A percentile compares a stretch with the other conserved stretches of the same genome.
phyloP scores from a whole-genome alignment of 352 stramenopile genomes.

The Halophytophthora polymorphica region DNA sequence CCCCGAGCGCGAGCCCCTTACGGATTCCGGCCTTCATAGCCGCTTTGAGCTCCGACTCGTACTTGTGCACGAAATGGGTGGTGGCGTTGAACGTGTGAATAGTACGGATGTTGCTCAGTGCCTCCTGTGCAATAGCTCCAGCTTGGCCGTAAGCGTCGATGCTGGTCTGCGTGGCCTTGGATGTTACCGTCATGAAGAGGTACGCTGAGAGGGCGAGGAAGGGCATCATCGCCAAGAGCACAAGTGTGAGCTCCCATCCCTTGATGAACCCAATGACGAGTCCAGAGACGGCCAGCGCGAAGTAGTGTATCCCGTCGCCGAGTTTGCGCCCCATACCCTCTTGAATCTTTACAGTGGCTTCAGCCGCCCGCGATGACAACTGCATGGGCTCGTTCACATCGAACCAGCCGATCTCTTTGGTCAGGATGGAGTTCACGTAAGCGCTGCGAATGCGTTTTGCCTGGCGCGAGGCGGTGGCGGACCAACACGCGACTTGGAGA shows the following conservation, averaged over 20 bases:
- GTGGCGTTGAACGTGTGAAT: constrained; percentile 57
- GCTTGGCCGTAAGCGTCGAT: constrained; percentile 45
- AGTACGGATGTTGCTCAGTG: constrained; percentile 47
- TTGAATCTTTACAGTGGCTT: constrained; percentile 39
- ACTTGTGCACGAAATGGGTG: constrained; percentile 38
- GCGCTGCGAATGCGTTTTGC: constrained; percentile 24
- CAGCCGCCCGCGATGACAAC: constrained; percentile 26
- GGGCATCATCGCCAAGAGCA: constrained; percentile 42
- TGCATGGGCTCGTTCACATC: constrained; percentile 38
- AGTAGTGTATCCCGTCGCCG: constrained; percentile 35
- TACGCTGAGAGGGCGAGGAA: constrained; percentile 30
- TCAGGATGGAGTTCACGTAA: constrained; percentile 29
- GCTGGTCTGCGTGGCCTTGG: constrained; percentile 21
- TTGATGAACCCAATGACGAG: constrained; percentile 48
- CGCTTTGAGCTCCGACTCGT: constrained; percentile 26
- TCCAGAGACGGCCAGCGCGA: constrained; percentile 36
- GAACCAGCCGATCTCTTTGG: constrained; percentile 42
- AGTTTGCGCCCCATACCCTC: constrained; percentile 50
- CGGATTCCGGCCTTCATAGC: constrained; percentile 31
- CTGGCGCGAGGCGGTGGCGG: constrained; percentile 31
- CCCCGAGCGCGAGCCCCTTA: constrained; percentile 26
- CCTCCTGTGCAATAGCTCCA: constrained; percentile 49
- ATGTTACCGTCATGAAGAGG: constrained; percentile 29
- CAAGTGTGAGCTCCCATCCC: constrained; percentile 49
- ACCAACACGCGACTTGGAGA: constrained; percentile 31